Conservation (phyloP, 352 stramenopile genomes). For the Elongisporangium undulatum region DNA sequence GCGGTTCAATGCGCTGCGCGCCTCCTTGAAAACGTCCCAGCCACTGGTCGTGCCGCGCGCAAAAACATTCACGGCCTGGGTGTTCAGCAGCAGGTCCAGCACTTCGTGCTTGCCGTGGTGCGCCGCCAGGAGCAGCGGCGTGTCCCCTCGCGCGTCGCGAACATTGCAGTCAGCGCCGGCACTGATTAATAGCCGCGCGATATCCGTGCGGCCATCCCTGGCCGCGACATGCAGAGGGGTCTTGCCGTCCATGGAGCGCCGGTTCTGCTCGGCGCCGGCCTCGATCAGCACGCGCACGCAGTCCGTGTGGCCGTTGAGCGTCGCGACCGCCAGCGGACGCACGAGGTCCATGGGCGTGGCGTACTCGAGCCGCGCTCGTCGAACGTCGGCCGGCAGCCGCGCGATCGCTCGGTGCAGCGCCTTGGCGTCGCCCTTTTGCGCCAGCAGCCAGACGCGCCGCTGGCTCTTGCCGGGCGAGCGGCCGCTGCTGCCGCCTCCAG, state of each 20-base stretch:
- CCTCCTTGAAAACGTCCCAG: neutral
- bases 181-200: constrained; percentile 21
- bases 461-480: neutral
- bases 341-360: neutral
- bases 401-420: neutral
- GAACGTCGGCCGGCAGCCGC: neutral
- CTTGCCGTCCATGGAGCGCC: neutral
- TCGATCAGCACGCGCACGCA: neutral
- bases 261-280: neutral
- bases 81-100: neutral
- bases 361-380: neutral
- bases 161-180: constrained; percentile 48
- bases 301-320: neutral
- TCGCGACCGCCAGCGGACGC: neutral
- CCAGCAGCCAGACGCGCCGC: neutral
- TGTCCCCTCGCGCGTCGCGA: constrained; percentile 55
- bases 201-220: neutral
- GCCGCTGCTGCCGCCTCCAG: too few species aligned
- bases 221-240: neutral
- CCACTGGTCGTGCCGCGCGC: neutral
- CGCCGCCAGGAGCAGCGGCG: constrained; percentile 39
- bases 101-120: neutral
- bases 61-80: neutral
- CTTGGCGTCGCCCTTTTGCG: neutral
- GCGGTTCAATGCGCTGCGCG: neutral